Evolutionary conservation across 306 rosid species (phyloP).

Genomic region (Vachellia pachyceras): DNA sequence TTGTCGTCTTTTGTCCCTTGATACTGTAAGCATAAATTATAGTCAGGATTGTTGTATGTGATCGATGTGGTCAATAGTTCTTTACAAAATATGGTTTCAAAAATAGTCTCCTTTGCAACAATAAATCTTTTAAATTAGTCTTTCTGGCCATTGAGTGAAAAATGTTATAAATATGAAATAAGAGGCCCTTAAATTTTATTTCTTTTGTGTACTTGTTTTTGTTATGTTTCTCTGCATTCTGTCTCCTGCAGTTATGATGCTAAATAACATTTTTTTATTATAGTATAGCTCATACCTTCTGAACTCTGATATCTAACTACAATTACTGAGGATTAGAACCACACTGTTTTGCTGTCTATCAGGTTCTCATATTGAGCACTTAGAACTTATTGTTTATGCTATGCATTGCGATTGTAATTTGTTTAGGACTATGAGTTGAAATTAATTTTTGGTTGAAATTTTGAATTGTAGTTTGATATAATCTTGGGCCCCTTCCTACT

Average conservation of each 20-base stretch:
- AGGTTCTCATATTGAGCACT: not conserved
- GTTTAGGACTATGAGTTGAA: not conserved
- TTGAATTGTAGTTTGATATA: too few species aligned
- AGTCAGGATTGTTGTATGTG: constrained; percentile 20
- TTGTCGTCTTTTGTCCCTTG: constrained; percentile 90
- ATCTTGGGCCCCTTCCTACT: too few species aligned
- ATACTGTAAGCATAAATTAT: constrained; percentile 63
- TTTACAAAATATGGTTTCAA: constrained; percentile 21
- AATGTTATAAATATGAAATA: not conserved
- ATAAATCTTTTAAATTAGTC: constrained; percentile 12
- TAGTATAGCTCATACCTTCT: constrained; percentile 9
- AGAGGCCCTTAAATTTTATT: not conserved
- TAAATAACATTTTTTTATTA: constrained; percentile 13
- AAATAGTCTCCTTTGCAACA: not conserved
- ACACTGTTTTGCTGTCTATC: not conserved
- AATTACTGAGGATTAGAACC: not conserved
- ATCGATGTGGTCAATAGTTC: constrained; percentile 25
- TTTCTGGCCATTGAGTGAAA: not conserved
- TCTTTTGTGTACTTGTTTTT: not conserved
- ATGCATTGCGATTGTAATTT: not conserved
- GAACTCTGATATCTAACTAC: not conserved
- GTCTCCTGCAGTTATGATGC: not conserved
- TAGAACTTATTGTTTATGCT: not conserved
- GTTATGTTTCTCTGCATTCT: constrained; percentile 11
- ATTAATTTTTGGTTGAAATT: too few species aligned